A percentile compares a stretch with the other conserved stretches of the same genome.
phyloP scores from a whole-genome alignment of 2,329 filamentous ascomycete genomes.

The Diaporthe citri region DNA sequence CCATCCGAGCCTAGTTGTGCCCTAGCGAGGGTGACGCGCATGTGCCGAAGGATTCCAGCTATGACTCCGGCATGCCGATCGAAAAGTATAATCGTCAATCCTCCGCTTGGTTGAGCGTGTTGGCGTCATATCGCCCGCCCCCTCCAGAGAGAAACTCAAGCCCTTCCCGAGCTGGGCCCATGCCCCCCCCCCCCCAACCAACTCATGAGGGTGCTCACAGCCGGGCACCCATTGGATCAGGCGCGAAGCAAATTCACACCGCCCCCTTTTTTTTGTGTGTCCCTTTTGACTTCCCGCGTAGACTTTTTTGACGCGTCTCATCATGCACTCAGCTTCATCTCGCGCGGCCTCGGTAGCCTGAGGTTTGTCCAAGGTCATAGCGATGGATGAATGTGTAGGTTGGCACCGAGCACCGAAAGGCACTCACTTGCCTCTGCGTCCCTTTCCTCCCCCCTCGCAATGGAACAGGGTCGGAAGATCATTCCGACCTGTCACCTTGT shows the following conservation, averaged over 20 bases:
- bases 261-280: neutral
- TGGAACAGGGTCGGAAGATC: constrained; percentile 1
- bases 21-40: constrained; percentile 22
- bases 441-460: neutral
- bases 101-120: neutral
- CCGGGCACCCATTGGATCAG: neutral
- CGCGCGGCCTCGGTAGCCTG: neutral
- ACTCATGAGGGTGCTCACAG: neutral
- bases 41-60: constrained; percentile 8
- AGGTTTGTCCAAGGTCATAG: neutral
- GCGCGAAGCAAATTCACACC: neutral
- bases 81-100: neutral
- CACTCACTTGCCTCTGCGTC: neutral
- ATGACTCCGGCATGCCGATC: constrained; percentile 18
- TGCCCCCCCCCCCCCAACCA: no score
- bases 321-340: constrained; percentile 6
- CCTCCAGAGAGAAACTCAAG: neutral
- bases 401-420: neutral
- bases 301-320: constrained; percentile 28
- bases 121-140: neutral
- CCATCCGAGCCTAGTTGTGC: neutral
- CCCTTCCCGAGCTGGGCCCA: neutral
- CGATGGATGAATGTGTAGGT: neutral
- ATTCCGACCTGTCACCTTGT: constrained; percentile 29
- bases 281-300: constrained; percentile 12